These are phyloP conservation scores for Blastobotrys elegans DNA, from an alignment of 1,139 yeast genomes.

Conservation along the genomic window DNA sequence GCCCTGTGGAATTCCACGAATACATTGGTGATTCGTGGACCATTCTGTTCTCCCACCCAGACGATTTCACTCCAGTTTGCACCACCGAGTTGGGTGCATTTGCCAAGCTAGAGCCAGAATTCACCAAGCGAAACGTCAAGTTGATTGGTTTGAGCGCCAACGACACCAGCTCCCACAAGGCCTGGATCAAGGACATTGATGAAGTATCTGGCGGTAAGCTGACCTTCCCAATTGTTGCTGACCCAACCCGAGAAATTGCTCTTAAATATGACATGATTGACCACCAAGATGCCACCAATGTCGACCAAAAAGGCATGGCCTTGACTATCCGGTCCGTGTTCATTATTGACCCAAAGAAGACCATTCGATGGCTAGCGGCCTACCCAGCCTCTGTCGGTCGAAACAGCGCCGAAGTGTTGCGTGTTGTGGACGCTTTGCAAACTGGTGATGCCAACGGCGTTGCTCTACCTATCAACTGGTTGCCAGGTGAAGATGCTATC, in stretches of 20 bases:
- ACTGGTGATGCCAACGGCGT: conserved; percentile 64
- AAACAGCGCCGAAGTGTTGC: conserved; percentile 80
- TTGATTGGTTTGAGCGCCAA: conserved; percentile 77
- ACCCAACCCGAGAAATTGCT: conserved; percentile 65
- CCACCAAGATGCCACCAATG: conserved; percentile 56
- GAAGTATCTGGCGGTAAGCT: conserved; percentile 65
- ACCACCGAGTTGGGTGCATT: conserved; percentile 88
- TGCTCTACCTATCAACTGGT: conserved; percentile 85
- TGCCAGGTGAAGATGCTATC: conserved; percentile 80
- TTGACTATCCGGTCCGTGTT: conserved; percentile 78
- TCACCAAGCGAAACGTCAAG: conserved; percentile 69
- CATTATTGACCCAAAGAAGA: conserved; percentile 75
- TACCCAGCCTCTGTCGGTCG: conserved; percentile 87
- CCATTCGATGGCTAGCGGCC: conserved; percentile 63
- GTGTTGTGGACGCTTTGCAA: conserved; percentile 78
- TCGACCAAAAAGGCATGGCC: conserved; percentile 55
- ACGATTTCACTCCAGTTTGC: conserved; percentile 85
- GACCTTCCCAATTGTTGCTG: conserved; percentile 77
- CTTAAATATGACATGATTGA: conserved; percentile 73
- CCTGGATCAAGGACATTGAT: conserved; percentile 81
- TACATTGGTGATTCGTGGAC: conserved; percentile 74
- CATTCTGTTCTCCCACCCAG: conserved; percentile 80
- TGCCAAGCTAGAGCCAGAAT: conserved; percentile 78
- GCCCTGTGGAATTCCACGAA: conserved; percentile 71
- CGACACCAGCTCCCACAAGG: conserved; percentile 61